These are phyloP conservation scores for Coprinellus micaceus DNA, from an alignment of 768 basidiomycete species.

Conservation along the genomic window DNA sequence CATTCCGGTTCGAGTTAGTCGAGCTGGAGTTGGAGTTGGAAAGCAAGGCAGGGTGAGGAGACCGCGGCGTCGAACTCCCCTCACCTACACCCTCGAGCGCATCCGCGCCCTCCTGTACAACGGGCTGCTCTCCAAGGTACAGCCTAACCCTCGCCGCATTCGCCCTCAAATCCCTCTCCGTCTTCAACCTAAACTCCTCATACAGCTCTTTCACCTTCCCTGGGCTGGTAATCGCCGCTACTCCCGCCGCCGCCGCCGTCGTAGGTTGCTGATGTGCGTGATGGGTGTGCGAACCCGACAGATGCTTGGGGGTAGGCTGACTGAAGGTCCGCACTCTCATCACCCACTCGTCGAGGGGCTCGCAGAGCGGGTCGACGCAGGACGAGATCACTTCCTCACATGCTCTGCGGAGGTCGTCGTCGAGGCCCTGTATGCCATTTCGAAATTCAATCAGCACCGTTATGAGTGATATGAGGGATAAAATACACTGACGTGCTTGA, in stretches of 20 bases:
- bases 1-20: background rate
- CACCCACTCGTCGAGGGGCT: conserved; percentile 62
- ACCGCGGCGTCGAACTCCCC: background rate
- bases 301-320: conserved; percentile 11
- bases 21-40: no score
- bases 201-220: conserved; percentile 39
- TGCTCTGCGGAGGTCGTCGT: conserved; percentile 75
- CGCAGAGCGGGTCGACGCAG: conserved; percentile 54
- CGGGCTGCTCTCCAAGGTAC: conserved; percentile 54
- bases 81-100: background rate
- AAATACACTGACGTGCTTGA: conserved; percentile 56
- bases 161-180: conserved; percentile 53
- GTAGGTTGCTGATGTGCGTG: conserved; percentile 6
- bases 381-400: conserved; percentile 81
- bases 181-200: conserved; percentile 48
- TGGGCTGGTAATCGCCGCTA: conserved; percentile 36
- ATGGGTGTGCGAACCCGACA: conserved; percentile 9
- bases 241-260: conserved; percentile 3
- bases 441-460: background rate
- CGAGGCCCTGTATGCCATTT: conserved; percentile 60
- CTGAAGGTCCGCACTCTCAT: conserved; percentile 37
- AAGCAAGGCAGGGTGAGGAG: no score
- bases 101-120: background rate
- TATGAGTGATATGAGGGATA: background rate
- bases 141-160: conserved; percentile 58